phyloP scores from a whole-genome alignment of 176 grass and related monocot species.

The Aechmea fasciata region DNA sequence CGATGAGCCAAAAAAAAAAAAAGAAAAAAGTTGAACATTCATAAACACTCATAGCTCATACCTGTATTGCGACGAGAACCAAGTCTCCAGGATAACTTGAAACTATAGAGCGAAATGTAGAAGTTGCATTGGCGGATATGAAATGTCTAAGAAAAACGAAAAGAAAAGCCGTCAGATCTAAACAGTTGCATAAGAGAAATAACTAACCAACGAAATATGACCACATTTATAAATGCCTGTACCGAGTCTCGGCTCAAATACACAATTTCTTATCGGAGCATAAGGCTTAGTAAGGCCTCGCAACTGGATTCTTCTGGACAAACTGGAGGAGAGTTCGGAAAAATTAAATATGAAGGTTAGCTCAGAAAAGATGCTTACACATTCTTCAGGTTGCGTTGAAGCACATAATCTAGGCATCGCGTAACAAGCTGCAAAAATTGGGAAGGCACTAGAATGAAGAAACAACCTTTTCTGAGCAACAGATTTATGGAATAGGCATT shows the following conservation, averaged over 20 bases:
- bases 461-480: conserved; percentile 6
- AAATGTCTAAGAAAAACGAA: conserved; percentile 50
- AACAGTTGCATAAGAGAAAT: not conserved
- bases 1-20: too few species aligned
- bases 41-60: conserved; percentile 26
- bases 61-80: conserved; percentile 74
- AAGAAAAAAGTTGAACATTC: not conserved
- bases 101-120: conserved; percentile 72
- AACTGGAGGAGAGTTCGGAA: not conserved
- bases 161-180: conserved; percentile 14
- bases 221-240: not conserved
- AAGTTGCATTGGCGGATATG: conserved; percentile 83
- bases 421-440: conserved; percentile 67
- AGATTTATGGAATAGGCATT: not conserved
- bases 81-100: conserved; percentile 75
- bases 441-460: conserved; percentile 6
- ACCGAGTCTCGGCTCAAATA: too few species aligned
- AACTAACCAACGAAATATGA: not conserved
- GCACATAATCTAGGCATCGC: conserved; percentile 51
- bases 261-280: too few species aligned
- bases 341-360: too few species aligned
- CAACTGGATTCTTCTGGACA: not conserved
- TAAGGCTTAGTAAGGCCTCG: not conserved
- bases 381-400: conserved; percentile 42
- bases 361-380: conserved; percentile 43